phyloP scores from a whole-genome alignment of 495 filamentous ascomycete species.

The Tricharina praecox region DNA sequence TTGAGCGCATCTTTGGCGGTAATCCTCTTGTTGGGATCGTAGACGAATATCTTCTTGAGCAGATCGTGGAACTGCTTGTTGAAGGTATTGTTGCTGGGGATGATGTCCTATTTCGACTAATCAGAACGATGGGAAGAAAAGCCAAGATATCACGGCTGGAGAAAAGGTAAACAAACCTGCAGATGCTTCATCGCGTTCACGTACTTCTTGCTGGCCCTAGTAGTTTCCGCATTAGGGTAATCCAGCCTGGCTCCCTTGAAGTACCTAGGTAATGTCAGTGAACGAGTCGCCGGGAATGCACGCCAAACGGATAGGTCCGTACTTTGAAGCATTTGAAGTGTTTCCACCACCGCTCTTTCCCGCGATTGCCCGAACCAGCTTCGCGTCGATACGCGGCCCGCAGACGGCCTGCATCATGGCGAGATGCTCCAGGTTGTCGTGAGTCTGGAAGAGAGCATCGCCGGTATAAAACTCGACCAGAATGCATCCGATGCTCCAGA shows the following conservation, averaged over 20 bases:
- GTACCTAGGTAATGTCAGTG: conserved; percentile 41
- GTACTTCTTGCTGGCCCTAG: conserved; percentile 74
- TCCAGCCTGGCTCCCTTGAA: conserved; percentile 72
- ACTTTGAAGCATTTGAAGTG: conserved; percentile 58
- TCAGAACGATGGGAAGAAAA: conserved; percentile 1
- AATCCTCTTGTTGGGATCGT: conserved; percentile 78
- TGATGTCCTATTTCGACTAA: conserved; percentile 51
- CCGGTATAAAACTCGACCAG: conserved; percentile 98
- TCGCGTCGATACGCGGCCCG: conserved; percentile 51
- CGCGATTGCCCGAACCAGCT: conserved; percentile 57
- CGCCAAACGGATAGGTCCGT: too few species aligned
- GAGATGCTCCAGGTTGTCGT: conserved; percentile 93
- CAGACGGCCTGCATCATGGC: conserved; percentile 99
- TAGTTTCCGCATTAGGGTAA: conserved; percentile 77
- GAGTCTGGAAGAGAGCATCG: conserved; percentile 92
- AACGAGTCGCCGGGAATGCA: too few species aligned
- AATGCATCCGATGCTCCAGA: conserved; percentile 98
- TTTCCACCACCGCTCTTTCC: conserved; percentile 37
- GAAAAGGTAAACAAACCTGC: conserved; percentile 40
- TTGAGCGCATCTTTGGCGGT: conserved; percentile 80
- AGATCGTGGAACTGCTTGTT: conserved; percentile 76
- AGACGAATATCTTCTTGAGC: conserved; percentile 78
- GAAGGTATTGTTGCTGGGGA: conserved; percentile 61
- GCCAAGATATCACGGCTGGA: too few species aligned
- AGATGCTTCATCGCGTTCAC: conserved; percentile 89